Evolutionary conservation across 352 stramenopile species (phyloP).

Genomic region (Phytophthora agathidicida): DNA sequence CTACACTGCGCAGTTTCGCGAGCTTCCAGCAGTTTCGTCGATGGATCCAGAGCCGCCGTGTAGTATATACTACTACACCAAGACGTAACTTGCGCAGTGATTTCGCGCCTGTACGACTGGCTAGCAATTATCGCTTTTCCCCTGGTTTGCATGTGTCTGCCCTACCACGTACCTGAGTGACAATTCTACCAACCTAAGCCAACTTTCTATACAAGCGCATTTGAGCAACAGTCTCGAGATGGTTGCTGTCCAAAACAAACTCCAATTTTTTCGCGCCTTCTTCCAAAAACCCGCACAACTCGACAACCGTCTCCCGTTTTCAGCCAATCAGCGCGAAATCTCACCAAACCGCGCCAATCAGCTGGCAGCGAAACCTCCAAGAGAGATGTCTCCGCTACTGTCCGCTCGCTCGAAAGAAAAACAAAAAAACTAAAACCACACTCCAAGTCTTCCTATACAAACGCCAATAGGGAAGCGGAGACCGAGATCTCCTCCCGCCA

Average conservation of each 20-base stretch:
- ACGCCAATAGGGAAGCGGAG: slow-evolving; percentile 17
- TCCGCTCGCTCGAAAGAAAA: neutral
- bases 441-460: slow-evolving; percentile 15
- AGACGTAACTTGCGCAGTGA: no score
- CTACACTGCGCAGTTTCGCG: neutral
- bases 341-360: slow-evolving; percentile 14
- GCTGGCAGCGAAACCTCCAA: slow-evolving; percentile 6
- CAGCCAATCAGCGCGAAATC: slow-evolving; percentile 15
- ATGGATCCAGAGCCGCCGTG: neutral
- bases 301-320: neutral
- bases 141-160: no score
- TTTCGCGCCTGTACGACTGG: no score
- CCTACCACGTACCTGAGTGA: no score
- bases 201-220: no score
- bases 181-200: neutral
- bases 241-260: neutral
- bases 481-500: slow-evolving; percentile 9
- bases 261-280: slow-evolving; percentile 1
- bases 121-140: no score
- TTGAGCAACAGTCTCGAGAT: no score
- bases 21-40: slow-evolving; percentile 3
- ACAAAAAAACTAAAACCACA: slow-evolving; percentile 11
- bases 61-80: no score
- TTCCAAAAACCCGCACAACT: slow-evolving; percentile 3
- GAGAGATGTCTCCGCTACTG: slow-evolving; percentile 20